Percentiles rank a stretch among this genome's conserved stretches.
phyloP scores from a whole-genome alignment of 257 asterid genomes.

The Forsythia viridissima region DNA sequence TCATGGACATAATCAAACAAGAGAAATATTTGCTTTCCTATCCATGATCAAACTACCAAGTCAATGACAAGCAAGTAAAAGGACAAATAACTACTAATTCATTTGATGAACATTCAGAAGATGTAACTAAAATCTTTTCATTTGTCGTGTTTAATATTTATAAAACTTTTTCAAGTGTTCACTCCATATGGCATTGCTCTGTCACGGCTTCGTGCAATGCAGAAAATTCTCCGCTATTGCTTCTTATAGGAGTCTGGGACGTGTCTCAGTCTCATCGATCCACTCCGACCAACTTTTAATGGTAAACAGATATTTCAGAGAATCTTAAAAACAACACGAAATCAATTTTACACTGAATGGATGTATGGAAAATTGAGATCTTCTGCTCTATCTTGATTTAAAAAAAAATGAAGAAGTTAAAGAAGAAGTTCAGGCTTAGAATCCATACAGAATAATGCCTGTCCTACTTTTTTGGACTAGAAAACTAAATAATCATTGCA shows the following conservation, averaged over 20 bases:
- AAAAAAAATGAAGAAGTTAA: not conserved
- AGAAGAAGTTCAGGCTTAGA: not conserved
- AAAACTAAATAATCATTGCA: constrained; percentile 40
- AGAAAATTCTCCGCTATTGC: too few species aligned
- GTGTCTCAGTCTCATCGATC: too few species aligned
- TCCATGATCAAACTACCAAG: not conserved
- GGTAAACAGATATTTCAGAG: not conserved
- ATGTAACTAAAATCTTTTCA: not conserved
- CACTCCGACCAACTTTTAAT: not conserved
- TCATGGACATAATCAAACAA: not conserved
- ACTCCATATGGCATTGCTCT: too few species aligned
- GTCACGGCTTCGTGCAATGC: not conserved
- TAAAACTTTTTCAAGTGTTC: too few species aligned
- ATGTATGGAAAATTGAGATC: too few species aligned
- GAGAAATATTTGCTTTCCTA: not conserved
- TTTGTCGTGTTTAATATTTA: too few species aligned
- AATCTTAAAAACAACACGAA: not conserved
- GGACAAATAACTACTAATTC: not conserved
- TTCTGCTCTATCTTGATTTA: too few species aligned
- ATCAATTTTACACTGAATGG: not conserved
- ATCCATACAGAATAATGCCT: not conserved
- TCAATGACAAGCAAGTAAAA: not conserved
- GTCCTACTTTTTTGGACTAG: not conserved
- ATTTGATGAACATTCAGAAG: not conserved
- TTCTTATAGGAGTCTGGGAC: too few species aligned